Conservation (phyloP, 2,329 filamentous ascomycete species). For the Aspergillus tanneri region DNA sequence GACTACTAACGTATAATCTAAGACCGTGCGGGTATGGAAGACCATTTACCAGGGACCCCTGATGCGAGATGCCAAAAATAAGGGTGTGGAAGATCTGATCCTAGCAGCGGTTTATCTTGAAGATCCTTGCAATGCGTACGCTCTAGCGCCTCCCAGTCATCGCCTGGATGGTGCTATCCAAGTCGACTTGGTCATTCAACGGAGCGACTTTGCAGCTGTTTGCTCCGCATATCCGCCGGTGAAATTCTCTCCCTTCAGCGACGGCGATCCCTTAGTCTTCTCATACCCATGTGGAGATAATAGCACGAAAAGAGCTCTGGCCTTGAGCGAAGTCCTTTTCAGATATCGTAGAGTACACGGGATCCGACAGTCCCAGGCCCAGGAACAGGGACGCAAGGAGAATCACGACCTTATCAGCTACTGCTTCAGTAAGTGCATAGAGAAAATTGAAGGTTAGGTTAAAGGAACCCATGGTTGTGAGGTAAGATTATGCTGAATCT, state of each 20-base stretch:
- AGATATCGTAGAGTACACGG: neutral
- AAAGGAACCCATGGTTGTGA: constrained; percentile 2
- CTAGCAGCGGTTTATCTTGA: constrained; percentile 4
- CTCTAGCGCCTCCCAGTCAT: constrained; percentile 1
- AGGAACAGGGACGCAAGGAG: neutral
- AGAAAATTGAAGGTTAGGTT: neutral
- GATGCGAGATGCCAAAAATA: constrained; percentile 5
- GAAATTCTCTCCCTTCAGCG: constrained; percentile 1
- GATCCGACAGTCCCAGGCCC: neutral
- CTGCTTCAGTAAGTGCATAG: neutral
- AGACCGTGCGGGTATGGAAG: constrained; percentile 1
- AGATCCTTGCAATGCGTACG: constrained; percentile 2
- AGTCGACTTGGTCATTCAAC: constrained; percentile 2
- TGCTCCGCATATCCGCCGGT: constrained; percentile 1
- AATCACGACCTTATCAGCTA: constrained; percentile 2
- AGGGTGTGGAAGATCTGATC: constrained; percentile 2
- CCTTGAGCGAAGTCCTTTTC: neutral
- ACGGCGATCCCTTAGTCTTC: constrained; percentile 2
- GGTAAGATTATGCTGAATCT: neutral
- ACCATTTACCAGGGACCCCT: neutral
- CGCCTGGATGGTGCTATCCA: neutral
- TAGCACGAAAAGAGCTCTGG: constrained; percentile 2
- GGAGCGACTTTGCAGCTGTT: neutral
- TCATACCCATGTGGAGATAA: neutral
- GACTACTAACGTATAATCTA: constrained; percentile 3